Evolutionary conservation across 768 basidiomycete genomes (phyloP), one percentile per base, ranked within the genome.

Genomic region (Termitomyces sp.): DNA sequence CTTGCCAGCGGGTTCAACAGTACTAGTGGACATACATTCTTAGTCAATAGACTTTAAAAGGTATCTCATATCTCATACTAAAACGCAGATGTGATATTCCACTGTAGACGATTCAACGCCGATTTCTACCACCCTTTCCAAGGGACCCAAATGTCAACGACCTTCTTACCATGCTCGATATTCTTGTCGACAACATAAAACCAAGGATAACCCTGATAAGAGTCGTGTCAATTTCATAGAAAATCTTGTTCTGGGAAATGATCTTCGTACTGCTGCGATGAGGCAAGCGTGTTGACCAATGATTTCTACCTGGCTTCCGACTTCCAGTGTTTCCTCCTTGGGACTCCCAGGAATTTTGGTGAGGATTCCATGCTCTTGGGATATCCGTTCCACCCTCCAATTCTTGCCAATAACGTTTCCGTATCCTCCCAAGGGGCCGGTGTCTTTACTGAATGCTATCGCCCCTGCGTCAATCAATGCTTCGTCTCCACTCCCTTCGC

Each of bases 391-490:
- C 37, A 91, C 71, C 54, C 71, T 70, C 89, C 89, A 90, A 7
- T 77, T 71, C 65, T 77, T 81, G 10, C 84, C 85, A 38, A 90
- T 68, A 3, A 92, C 81, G 34, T 89, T 82, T 4, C 93, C 92
- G 65, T 79, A 92, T 4, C 83, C 85, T 9, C 81, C 81, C 27
- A 80, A 84, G 3, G 83, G 87, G 0, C 92, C 93, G 0, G 78
- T 86, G 69, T 94, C 93, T 71, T 92, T 93, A 68, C 89, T 92
- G 75, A 95, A 88, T 3, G 90, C 92, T 59, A 93, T 83, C 2
- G 83, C 90, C 6, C 92, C 93, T 8, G 87, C 89, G 70, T 96
- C 92, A 55, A 79, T 85, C 74, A 93, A 73, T 4, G 88, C 89
- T 68, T 92, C 89, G 65, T 90, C 89, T 47, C 72, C 68, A 2